Evolutionary conservation across 306 rosid genomes (phyloP), one percentile per base, ranked within the genome.

Genomic region (Fragaria iinumae): DNA sequence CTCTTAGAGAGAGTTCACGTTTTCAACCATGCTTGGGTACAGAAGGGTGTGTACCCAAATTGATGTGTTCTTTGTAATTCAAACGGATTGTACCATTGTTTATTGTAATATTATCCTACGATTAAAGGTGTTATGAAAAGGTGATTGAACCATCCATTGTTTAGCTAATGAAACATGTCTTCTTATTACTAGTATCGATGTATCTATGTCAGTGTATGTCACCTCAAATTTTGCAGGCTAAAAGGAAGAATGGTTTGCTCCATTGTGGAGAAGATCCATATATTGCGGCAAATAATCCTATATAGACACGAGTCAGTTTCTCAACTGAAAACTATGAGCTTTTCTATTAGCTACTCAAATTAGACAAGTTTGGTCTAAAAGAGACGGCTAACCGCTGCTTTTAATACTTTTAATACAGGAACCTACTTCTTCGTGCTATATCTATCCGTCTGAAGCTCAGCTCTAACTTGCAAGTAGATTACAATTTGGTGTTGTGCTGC

Each of bases 241-340:
- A 23, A 11, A 62, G 67, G 11, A 41, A 41, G 6, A 41, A 6
- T 1, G 11, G 5, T 27, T 62, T 34, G 47, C 69, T 36, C 47
- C 4, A 8, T 65, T 65, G 47, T 6, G 45, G 25, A 7, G 20
- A 16, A 18, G 85, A 78, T 84, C 82, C 85, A 84, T 71, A 21
- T 17, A 11, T 34, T 17, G 63, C 63, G 67, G 67, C 2, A 5
- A 27, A 38, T 11, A 68, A 45, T 77, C 47, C 62, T 10, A 17
- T 77, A 6, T 7, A 32, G 20, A n/a, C 50, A 13, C 17, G 2
- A 2, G n/a, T 1, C 34, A 6, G 67, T 14, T 48, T 48, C 73
- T 68, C 73, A 60, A 74, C 70, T 53, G 6, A 41, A 18, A 23
- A 20, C 17, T 20, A 38, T 0, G 12, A 3, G 53, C 43, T 44